A percentile compares a stretch with the other conserved stretches of the same genome.
phyloP scores from a whole-genome alignment of 352 stramenopile species.

The Phytophthora foliorum region DNA sequence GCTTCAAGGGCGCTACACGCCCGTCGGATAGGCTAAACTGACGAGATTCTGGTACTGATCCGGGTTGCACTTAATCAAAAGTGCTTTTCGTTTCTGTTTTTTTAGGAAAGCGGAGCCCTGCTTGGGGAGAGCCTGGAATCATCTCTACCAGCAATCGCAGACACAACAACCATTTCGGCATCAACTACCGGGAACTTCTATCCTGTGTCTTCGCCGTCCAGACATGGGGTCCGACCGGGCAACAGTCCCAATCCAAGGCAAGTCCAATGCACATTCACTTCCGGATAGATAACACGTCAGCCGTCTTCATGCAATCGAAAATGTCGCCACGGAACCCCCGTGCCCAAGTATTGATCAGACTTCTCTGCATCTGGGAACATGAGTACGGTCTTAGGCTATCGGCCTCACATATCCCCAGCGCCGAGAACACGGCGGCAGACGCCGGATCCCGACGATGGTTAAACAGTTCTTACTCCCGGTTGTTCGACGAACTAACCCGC shows the following conservation, averaged over 20 bases:
- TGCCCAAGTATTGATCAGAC: constrained; percentile 7
- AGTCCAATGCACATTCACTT: constrained; percentile 21
- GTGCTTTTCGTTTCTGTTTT: constrained; percentile 3
- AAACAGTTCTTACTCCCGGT: too few species aligned
- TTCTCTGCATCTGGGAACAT: constrained; percentile 6
- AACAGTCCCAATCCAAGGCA: neutral
- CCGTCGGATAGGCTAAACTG: neutral
- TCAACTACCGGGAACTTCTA: constrained; percentile 14
- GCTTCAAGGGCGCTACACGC: neutral
- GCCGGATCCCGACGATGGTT: neutral
- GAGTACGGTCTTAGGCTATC: neutral
- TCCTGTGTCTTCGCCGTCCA: neutral
- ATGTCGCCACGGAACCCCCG: constrained; percentile 15
- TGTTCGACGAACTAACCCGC: too few species aligned
- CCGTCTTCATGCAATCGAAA: constrained; percentile 6
- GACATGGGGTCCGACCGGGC: neutral
- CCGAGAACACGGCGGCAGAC: neutral
- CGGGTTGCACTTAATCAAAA: constrained; percentile 4
- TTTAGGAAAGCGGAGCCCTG: constrained; percentile 7
- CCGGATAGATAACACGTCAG: constrained; percentile 18
- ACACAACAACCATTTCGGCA: too few species aligned
- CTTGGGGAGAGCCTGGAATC: constrained; percentile 2
- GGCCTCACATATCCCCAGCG: neutral
- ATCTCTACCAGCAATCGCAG: too few species aligned
- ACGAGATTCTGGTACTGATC: neutral